Evolutionary conservation across 345 rosid genomes (phyloP), one percentile per base, ranked within the genome.

Genomic region (Populus euphratica): DNA sequence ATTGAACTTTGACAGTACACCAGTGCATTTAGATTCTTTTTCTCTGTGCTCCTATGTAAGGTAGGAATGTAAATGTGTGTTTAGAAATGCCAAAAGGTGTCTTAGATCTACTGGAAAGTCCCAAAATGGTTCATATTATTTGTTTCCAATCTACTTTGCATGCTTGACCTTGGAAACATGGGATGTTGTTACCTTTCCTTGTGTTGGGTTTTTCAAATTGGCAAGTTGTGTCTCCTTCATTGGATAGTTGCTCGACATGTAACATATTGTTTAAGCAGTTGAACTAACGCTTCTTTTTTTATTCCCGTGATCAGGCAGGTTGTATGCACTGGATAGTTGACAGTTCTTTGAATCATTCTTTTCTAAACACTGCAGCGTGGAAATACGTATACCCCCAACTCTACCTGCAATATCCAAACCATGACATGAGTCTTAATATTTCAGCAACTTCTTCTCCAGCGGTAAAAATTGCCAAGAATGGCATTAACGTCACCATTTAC

Each of bases 351-450:
- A 84, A 89, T 70, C 86, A 89, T 59, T 86, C 93, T 21, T 49
- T 85, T 64, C 76, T 88, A 72, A 90, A 89, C 88, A 93, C 98
- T 66, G 81, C 87, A 20, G 91, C 88, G 41, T 93, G 95, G 95
- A 88, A 83, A 74, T 73, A 78, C 74, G 79, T 90, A 23, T 81
- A 87, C 76, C 97, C 98, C 73, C 82, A 85, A 73, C 84, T 93
- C 21, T 92, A 89, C 76, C 76, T 29, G 63, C 88, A 66, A 49
- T 92, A 89, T 78, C 95, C 98, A 17, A 39, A 91, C 59, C 84
- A 85, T 21, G 81, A 86, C 77, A 90, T 92, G 91, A 79, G 65
- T 76, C 86, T 92, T 25, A 81, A 84, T 29, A 78, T 90, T 72
- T 79, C 89, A 0, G 85, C 87, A 25, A 76, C 90, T 70, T 85